Evolutionary conservation across 495 filamentous ascomycete species (phyloP), one percentile per base, ranked within the genome.

Genomic region (Penicillium canescens): DNA sequence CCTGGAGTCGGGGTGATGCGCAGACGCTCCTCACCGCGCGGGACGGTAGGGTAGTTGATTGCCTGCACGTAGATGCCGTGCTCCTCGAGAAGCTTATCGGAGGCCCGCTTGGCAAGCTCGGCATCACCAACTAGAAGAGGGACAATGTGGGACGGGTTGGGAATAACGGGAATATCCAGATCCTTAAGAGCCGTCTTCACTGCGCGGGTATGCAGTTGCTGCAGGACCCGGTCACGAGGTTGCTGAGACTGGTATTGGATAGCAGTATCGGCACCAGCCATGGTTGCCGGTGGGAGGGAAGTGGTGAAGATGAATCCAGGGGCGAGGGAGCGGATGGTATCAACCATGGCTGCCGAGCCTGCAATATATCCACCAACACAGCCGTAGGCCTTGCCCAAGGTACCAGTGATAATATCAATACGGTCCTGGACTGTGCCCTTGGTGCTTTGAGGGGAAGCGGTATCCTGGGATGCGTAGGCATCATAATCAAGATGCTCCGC

Each of bases 291-390:
- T 0, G 94, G 94, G 35, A 98, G 83, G 3, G 92, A 94, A 4
- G 95, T 98, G 16, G 94, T 98, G 79, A 98, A 98, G 75, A 98
- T 98, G 76, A 98, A 98, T 21, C 94, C 94, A 0, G 94, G 92
- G 0, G 94, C 94, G 16, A 98, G 85, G 2, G 94, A 98, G 55
- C 94, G 90, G 58, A 98, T 87, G n/a, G 89, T 90, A 67, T 98
- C 94, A 31, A 98, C 88, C 70, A 98, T 83, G 61, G 87, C 87
- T 37, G 88, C 81, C 12, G 87, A 93, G 24, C 89, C 94, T 33
- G 94, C 94, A 59, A 98, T 97, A 71, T 98, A 98, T 55, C 94
- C 94, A 52, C 94, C 94, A 23, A 98, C 95, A 66, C 92, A 97
- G 48, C 94, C 94, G 62, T 97, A 98, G 3, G 95, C 94, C 73